Evolutionary conservation across 75 land plant species (phyloP).

Genomic region (Chamaecyparis obtusa): DNA sequence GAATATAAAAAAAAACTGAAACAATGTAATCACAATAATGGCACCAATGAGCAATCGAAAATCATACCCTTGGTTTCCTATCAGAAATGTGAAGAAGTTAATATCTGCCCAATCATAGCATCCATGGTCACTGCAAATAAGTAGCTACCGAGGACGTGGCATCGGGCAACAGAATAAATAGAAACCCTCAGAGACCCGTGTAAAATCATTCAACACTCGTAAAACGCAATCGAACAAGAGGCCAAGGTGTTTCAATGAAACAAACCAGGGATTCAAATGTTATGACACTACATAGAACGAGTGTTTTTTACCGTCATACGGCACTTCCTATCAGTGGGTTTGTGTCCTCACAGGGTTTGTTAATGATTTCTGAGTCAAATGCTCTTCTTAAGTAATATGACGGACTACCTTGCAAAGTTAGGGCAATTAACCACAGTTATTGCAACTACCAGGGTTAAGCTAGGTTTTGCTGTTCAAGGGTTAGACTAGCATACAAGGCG

Average conservation of each 20-base stretch:
- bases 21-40: not conserved
- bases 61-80: not conserved
- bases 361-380: no score
- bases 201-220: not conserved
- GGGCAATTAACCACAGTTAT: not conserved
- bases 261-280: not conserved
- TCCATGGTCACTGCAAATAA: not conserved
- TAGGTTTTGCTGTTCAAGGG: not conserved
- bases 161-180: not conserved
- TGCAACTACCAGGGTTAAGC: not conserved
- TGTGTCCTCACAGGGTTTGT: not conserved
- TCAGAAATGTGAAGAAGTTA: not conserved
- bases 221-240: not conserved
- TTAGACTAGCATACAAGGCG: not conserved
- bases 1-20: not conserved
- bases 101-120: conserved; percentile 1
- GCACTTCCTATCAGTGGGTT: conserved; percentile 1
- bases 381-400: not conserved
- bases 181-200: conserved; percentile 2
- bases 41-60: not conserved
- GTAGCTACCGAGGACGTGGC: conserved; percentile 4
- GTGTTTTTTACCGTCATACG: not conserved
- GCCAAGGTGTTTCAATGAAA: not conserved
- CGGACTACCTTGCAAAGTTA: no score
- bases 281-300: not conserved